These are phyloP conservation scores for Yarrowia phangngaensis DNA, from an alignment of 805 yeast genomes.

Conservation along the genomic window DNA sequence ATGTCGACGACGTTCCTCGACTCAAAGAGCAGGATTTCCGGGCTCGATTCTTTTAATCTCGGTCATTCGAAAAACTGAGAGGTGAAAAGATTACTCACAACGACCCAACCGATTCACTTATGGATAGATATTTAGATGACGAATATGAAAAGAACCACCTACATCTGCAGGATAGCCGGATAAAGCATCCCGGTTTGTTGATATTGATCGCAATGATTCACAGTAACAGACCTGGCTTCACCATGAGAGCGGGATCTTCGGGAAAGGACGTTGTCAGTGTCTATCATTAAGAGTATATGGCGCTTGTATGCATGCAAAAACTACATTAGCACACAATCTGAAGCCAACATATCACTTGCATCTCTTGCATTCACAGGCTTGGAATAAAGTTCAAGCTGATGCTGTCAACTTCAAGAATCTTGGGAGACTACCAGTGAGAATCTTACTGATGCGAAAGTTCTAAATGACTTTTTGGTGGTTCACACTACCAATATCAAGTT, in stretches of 20 bases:
- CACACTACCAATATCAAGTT: slow-evolving; percentile 76
- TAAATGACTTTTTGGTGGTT: slow-evolving; percentile 32
- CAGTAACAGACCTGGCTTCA: slow-evolving; percentile 81
- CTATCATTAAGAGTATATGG: slow-evolving; percentile 85
- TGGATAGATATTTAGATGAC: slow-evolving; percentile 70
- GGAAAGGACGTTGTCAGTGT: slow-evolving; percentile 69
- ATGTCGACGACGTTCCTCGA: slow-evolving; percentile 84
- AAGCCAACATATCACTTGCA: neutral
- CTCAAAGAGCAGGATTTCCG: slow-evolving; percentile 89
- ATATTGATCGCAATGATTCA: slow-evolving; percentile 73
- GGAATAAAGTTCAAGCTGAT: slow-evolving; percentile 1
- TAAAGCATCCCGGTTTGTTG: slow-evolving; percentile 64
- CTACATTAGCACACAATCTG: neutral
- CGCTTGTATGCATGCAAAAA: slow-evolving; percentile 52
- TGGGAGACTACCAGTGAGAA: slow-evolving; percentile 6
- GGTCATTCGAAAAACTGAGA: slow-evolving; percentile 76
- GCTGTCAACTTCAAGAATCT: neutral
- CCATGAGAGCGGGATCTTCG: slow-evolving; percentile 65
- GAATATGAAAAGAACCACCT: slow-evolving; percentile 44
- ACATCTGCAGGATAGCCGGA: slow-evolving; percentile 19
- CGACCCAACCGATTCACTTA: slow-evolving; percentile 76
- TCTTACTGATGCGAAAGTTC: slow-evolving; percentile 10
- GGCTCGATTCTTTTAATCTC: slow-evolving; percentile 92
- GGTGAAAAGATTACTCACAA: slow-evolving; percentile 78
- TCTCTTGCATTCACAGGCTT: slow-evolving; percentile 3